Percentiles rank a stretch among this genome's conserved stretches.
Evolutionary conservation across 345 rosid species (phyloP).

Genomic region (Mangifera indica): DNA sequence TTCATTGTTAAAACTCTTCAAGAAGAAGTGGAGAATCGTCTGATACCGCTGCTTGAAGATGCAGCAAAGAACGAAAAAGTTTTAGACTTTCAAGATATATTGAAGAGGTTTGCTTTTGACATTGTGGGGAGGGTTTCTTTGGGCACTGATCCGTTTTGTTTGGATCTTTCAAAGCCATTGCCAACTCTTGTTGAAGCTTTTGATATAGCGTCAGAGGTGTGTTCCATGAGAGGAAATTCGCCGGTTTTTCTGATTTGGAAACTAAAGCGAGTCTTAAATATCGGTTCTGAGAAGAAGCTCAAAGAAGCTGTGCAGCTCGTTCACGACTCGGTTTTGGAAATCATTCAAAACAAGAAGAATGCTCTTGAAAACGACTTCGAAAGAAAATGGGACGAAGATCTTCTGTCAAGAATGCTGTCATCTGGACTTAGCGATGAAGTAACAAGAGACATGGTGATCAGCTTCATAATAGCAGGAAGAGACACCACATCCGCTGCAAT

Average conservation of each 20-base stretch:
- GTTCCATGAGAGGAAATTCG: slow-evolving; percentile 56
- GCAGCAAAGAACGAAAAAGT: slow-evolving; percentile 22
- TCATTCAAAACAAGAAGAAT: slow-evolving; percentile 39
- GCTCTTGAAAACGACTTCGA: slow-evolving; percentile 18
- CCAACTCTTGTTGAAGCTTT: slow-evolving; percentile 48
- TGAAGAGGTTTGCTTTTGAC: slow-evolving; percentile 62
- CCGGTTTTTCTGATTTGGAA: slow-evolving; percentile 62
- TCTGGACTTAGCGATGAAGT: slow-evolving; percentile 49
- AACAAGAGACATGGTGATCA: slow-evolving; percentile 56
- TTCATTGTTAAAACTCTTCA: slow-evolving; percentile 47
- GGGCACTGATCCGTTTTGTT: slow-evolving; percentile 54
- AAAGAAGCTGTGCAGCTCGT: slow-evolving; percentile 41
- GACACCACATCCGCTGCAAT: slow-evolving; percentile 71
- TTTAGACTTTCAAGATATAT: slow-evolving; percentile 57
- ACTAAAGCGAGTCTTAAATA: slow-evolving; percentile 45
- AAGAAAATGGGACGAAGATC: slow-evolving; percentile 28
- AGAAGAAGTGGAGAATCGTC: slow-evolving; percentile 50
- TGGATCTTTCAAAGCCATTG: slow-evolving; percentile 44
- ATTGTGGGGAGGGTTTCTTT: slow-evolving; percentile 45
- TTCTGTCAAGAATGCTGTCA: slow-evolving; percentile 48
- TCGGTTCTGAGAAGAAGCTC: slow-evolving; percentile 62
- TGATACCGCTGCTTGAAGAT: slow-evolving; percentile 49
- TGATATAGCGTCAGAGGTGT: slow-evolving; percentile 49
- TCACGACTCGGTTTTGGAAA: slow-evolving; percentile 34
- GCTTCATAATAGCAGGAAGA: slow-evolving; percentile 71